Conservation (phyloP, 192 early-diverging fungal genomes). For the Coemansia sp. region DNA sequence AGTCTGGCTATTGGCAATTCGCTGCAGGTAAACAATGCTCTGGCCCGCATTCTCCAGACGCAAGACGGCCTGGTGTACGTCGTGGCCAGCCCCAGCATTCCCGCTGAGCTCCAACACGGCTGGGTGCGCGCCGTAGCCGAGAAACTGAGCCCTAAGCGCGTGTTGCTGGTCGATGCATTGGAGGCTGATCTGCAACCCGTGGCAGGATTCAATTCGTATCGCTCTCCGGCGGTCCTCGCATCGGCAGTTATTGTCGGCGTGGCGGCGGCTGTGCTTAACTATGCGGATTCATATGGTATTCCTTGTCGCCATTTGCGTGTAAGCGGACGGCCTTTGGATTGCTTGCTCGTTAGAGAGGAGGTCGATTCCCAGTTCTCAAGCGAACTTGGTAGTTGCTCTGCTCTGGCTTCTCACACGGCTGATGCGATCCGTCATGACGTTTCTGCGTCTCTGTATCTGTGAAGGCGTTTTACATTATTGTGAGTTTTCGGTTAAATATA, state of each 20-base stretch:
- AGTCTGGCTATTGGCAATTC: constrained; percentile 7
- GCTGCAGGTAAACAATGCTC: constrained; percentile 25
- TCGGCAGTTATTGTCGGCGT: constrained; percentile 32
- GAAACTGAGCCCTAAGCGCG: constrained; percentile 16
- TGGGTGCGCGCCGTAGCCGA: constrained; percentile 31
- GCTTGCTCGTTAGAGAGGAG: neutral
- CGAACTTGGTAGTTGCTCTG: neutral
- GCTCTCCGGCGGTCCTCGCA: constrained; percentile 47
- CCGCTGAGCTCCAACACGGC: constrained; percentile 43
- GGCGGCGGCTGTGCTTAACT: constrained; percentile 47
- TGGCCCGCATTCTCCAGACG: constrained; percentile 24
- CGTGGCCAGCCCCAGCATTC: constrained; percentile 14
- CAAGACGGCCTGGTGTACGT: constrained; percentile 14
- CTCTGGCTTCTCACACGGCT: neutral
- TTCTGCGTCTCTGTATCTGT: constrained; percentile 37
- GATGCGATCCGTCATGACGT: constrained; percentile 19
- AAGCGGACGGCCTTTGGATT: neutral
- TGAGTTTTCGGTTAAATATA: too few relatives aligned
- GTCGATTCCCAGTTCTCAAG: constrained; percentile 33
- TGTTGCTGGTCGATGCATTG: constrained; percentile 16
- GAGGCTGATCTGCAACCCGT: neutral
- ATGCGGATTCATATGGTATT: constrained; percentile 27
- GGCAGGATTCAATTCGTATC: constrained; percentile 12
- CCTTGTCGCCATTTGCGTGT: constrained; percentile 35
- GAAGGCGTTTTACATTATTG: neutral